Base-by-base conservation (phyloP, 805 yeast genomes). In the Wickerhamiella australiensis region DNA sequence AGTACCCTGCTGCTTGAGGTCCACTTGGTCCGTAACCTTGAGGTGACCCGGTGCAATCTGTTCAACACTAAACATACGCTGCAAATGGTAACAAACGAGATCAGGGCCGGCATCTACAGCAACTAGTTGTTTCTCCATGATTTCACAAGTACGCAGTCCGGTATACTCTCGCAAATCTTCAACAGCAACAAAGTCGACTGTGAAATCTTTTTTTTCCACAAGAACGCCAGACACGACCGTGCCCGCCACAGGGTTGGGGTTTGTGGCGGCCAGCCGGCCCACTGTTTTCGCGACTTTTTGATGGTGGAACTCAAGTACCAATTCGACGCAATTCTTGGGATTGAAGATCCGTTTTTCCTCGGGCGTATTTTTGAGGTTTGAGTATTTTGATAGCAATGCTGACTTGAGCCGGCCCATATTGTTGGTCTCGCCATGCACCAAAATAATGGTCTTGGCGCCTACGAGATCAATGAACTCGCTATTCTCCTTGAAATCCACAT, bases 401-500 rank as follows among this genome's bases (percentile, higher is more conserved):
- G 95, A 84, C 64, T 92, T 92, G 50, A 92, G 68, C 62, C 98
- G 79, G 51, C 97, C 98, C 97, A 92, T 92, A n/a, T 95, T 96
- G 59, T 85, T 87, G 2, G 92, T 79, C 61, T 92, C 99, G 11
- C 99, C 99, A 65, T 92, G 99, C 2, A 92, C 99, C 49, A 92
- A 73, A 52, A 90, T 86, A 53, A 92, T 84, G 49, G 83, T 79
- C 52, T 75, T 75, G 0, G 99, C 95, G 52, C 82, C 82, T 2
- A 92, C 85, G 52, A 79, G 71, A 57, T 88, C 96, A 52, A 92
- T 92, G 61, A 92, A 92, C 50, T 83, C 85, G 1, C 95, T 71
- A 58, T 92, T 92, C 61, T 92, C 96, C 59, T 84, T 86, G 65
- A 82, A 92, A 63, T 92, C 99, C 20, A 92, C 99, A 66, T 92